These are phyloP conservation scores for Petunia hybrid DNA, from an alignment of 305 asterid species.

Conservation along the genomic window DNA sequence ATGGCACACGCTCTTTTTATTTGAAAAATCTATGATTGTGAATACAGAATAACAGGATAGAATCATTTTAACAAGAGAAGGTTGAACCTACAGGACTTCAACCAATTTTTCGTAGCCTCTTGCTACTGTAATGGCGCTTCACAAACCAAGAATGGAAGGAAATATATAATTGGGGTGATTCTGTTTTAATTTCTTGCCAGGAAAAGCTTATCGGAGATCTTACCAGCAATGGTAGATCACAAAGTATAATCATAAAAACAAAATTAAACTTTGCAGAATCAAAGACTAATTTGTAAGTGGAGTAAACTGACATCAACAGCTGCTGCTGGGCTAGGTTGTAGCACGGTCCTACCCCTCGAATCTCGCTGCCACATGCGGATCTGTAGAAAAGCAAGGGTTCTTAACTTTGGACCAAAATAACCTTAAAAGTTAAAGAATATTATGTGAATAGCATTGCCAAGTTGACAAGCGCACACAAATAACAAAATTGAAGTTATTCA, in stretches of 20 bases:
- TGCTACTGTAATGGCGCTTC: background rate
- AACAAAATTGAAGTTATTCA: background rate
- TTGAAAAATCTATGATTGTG: background rate
- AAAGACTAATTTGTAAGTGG: constrained; percentile 29
- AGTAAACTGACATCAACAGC: constrained; percentile 83
- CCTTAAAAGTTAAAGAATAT: background rate
- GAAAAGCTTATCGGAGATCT: background rate
- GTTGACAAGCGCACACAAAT: background rate
- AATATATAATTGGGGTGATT: background rate
- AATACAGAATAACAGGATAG: background rate
- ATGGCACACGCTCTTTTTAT: background rate
- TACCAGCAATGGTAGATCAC: background rate
- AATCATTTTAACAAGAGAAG: background rate
- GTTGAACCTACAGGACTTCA: background rate
- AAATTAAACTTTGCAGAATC: background rate
- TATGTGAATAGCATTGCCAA: background rate
- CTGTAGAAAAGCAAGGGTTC: constrained; percentile 48
- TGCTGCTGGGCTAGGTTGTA: constrained; percentile 96
- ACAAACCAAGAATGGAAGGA: constrained; percentile 21
- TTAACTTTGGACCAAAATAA: background rate
- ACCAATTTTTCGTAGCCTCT: background rate
- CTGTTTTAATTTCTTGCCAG: background rate
- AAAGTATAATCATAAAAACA: background rate
- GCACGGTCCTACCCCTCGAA: constrained; percentile 86
- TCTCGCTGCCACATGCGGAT: constrained; percentile 95